Percentiles rank a stretch among this genome's conserved stretches.
Evolutionary conservation across 495 filamentous ascomycete genomes (phyloP).

Genomic region (Talaromyces trachyspermus): DNA sequence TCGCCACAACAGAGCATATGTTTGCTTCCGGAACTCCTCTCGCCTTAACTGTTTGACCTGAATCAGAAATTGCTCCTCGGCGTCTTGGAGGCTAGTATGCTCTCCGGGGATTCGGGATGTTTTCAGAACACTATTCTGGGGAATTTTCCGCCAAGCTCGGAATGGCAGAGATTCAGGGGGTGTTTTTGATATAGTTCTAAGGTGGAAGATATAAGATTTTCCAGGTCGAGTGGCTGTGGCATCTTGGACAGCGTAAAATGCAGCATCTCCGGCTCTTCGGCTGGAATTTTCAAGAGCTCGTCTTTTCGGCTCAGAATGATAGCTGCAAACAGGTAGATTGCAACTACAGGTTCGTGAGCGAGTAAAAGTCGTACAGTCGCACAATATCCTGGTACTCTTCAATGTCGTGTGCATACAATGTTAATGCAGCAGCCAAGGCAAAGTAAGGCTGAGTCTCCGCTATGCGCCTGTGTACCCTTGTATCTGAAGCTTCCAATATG

Average conservation of each 20-base stretch:
- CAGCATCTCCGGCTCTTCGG: conserved; percentile 89
- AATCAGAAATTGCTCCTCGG: conserved; percentile 53
- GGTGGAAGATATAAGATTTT: conserved; percentile 61
- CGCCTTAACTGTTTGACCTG: conserved; percentile 62
- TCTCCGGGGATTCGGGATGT: conserved; percentile 51
- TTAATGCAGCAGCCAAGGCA: conserved; percentile 81
- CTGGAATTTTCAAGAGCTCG: conserved; percentile 73
- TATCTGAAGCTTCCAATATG: conserved; percentile 64
- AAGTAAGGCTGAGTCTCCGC: conserved; percentile 80
- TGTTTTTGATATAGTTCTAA: conserved; percentile 51
- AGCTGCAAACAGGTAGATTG: conserved; percentile 85
- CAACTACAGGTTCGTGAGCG: conserved; percentile 74
- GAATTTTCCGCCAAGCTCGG: conserved; percentile 62
- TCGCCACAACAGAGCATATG: conserved; percentile 46
- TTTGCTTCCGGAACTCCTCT: conserved; percentile 49
- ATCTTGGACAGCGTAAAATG: conserved; percentile 84
- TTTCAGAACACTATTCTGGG: conserved; percentile 72
- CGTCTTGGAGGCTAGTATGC: conserved; percentile 50
- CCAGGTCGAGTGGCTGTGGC: conserved; percentile 75
- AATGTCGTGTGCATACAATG: conserved; percentile 93
- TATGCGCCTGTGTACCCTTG: conserved; percentile 61
- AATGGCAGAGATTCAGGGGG: conserved; percentile 66
- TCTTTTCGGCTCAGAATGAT: conserved; percentile 72
- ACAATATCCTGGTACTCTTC: conserved; percentile 81
- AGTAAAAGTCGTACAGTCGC: conserved; percentile 87